phyloP scores from a whole-genome alignment of 2,329 filamentous ascomycete species.

The Claviceps quebecensis region DNA sequence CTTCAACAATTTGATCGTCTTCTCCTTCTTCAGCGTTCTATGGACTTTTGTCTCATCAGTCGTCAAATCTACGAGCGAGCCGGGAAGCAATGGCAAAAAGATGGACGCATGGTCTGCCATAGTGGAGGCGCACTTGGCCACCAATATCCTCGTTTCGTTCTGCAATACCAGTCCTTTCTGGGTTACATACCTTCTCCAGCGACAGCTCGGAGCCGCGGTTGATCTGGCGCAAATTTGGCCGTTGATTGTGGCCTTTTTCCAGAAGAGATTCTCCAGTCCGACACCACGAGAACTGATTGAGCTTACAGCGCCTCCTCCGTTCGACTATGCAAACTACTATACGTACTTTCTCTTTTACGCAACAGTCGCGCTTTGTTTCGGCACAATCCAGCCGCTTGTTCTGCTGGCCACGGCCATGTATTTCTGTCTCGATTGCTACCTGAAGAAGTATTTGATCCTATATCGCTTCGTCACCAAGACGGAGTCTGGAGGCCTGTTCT shows the following conservation, averaged over 20 bases:
- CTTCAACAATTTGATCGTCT: slow-evolving; percentile 91
- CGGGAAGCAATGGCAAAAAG: slow-evolving; percentile 22
- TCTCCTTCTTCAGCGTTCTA: slow-evolving; percentile 76
- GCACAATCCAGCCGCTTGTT: slow-evolving; percentile 73
- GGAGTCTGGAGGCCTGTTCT: slow-evolving; percentile 86
- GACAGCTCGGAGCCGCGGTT: slow-evolving; percentile 83
- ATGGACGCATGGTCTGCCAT: slow-evolving; percentile 57
- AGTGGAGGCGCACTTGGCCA: slow-evolving; percentile 45
- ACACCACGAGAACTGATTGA: slow-evolving; percentile 88
- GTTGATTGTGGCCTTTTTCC: slow-evolving; percentile 70
- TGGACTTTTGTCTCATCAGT: slow-evolving; percentile 61
- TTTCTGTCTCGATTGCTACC: slow-evolving; percentile 70
- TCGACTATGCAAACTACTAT: slow-evolving; percentile 95
- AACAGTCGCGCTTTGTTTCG: slow-evolving; percentile 76
- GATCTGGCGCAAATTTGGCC: slow-evolving; percentile 84
- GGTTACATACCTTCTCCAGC: slow-evolving; percentile 85
- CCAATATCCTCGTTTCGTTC: slow-evolving; percentile 55
- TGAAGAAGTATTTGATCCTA: slow-evolving; percentile 90
- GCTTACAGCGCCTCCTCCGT: slow-evolving; percentile 77
- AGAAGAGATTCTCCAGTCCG: slow-evolving; percentile 70
- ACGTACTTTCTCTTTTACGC: slow-evolving; percentile 95
- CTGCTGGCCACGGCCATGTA: slow-evolving; percentile 79
- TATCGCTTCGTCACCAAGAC: slow-evolving; percentile 96
- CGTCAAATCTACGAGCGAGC: slow-evolving; percentile 35
- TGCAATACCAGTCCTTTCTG: slow-evolving; percentile 81